Base-by-base conservation (phyloP, 805 yeast species). In the Cyberlindnera veronae region DNA sequence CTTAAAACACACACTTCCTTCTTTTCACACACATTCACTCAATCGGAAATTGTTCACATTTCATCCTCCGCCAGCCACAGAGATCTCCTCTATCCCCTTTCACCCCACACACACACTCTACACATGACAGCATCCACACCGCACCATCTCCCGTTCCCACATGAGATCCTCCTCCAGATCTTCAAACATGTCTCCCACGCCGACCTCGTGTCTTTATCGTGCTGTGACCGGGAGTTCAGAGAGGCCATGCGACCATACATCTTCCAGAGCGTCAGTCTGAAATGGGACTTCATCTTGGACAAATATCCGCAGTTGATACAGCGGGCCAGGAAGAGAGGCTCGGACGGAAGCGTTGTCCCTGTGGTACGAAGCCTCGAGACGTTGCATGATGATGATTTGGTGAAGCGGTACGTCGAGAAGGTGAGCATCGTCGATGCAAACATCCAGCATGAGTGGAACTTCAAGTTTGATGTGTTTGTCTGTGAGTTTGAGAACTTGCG, bases 361-460 rank as follows among this genome's bases (percentile, higher is more conserved):
- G 29, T 8, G n/a, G 9, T 13, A n/a, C 26, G 11, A 22, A 18
- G 32, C 9, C 21, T 11, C 9, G 20, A 12, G 16, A 30, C 5
- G 11, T 6, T 9, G 8, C 14, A 19, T 10, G 28, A 24, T 6
- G 39, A 33, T 3, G 29, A 16, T 6, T n/a, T 14, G 12, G 41
- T 41, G 19, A 38, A 16, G n/a, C n/a, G 19, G 11, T 44, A 22
- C 34, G 53, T 60, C n/a, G 62, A 58, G 38, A 45, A 38, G 5
- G 32, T 63, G n/a, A 46, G 54, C 22, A 50, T 63, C 18, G 40
- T 53, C 7, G 55, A 61, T 14, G 45, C 54, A 8, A 55, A 61
- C 31, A 44, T 63, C n/a, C 54, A 54, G 18, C 50, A 57, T 29
- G 67, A 63, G 39, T 63, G 68, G 68, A 56, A 59, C 27, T 62